A percentile compares a stretch with the other conserved stretches of the same genome.
Conservation (phyloP, 2,329 filamentous ascomycete species). For the Herpotrichia juniperi region DNA sequence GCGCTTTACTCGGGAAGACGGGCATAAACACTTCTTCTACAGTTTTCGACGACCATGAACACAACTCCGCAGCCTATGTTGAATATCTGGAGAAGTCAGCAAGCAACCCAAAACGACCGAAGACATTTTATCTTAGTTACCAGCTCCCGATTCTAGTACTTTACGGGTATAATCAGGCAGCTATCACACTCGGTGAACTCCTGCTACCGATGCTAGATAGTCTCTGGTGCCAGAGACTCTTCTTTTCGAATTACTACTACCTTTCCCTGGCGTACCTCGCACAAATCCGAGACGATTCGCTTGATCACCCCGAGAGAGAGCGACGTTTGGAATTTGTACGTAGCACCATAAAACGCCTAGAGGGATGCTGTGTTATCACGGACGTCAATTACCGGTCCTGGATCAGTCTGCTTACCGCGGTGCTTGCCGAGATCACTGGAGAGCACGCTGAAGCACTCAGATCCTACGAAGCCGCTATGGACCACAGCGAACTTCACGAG, state of each 20-base stretch:
- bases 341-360: conserved; percentile 64
- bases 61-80: conserved; percentile 65
- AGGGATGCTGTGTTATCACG: conserved; percentile 67
- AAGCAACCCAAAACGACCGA: conserved; percentile 66
- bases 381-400: conserved; percentile 75
- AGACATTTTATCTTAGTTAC: conserved; percentile 70
- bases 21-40: conserved; percentile 54
- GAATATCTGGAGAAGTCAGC: conserved; percentile 53
- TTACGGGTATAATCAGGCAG: conserved; percentile 52
- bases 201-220: conserved; percentile 49
- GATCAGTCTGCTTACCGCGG: conserved; percentile 71
- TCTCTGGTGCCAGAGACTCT: conserved; percentile 51
- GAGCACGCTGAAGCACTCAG: conserved; percentile 62
- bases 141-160: conserved; percentile 49
- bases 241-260: conserved; percentile 52
- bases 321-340: conserved; percentile 61
- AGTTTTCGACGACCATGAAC: conserved; percentile 72
- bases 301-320: conserved; percentile 45
- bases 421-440: conserved; percentile 67
- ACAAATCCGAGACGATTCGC: conserved; percentile 42
- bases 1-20: conserved; percentile 79
- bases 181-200: conserved; percentile 49
- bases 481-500: conserved; percentile 71
- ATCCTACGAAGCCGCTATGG: conserved; percentile 72
- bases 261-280: conserved; percentile 50